A percentile compares a stretch with the other conserved stretches of the same genome.
Conservation (phyloP, 441 rosid species). For the Gossypium gossypioides region DNA sequence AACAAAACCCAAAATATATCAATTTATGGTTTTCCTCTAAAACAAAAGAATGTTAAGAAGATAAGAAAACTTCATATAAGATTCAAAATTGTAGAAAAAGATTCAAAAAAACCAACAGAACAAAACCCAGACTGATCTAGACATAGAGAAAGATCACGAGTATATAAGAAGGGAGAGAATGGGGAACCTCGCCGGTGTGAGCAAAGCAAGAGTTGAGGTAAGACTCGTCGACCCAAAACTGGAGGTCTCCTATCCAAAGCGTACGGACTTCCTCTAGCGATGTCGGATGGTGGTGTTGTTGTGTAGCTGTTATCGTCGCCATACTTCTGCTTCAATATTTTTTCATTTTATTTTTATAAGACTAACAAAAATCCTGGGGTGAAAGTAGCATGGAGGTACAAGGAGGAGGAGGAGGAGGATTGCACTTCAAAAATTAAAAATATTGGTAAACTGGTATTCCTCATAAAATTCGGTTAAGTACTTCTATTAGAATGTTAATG, state of each 20-base stretch:
- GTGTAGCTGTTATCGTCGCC: slow-evolving; percentile 19
- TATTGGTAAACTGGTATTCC: no score
- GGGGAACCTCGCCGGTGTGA: slow-evolving; percentile 78
- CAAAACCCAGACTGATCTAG: neutral
- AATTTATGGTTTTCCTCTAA: neutral
- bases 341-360: neutral
- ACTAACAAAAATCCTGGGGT: neutral
- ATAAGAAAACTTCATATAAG: neutral
- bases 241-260: slow-evolving; percentile 95
- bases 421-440: no score
- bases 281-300: slow-evolving; percentile 48
- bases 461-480: no score
- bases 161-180: neutral
- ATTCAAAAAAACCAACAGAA: neutral
- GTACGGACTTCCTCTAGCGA: slow-evolving; percentile 84
- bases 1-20: no score
- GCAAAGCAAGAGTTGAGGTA: slow-evolving; percentile 83
- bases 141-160: neutral
- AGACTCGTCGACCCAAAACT: slow-evolving; percentile 79
- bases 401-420: no score
- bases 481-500: no score
- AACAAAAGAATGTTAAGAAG: neutral
- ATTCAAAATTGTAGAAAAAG: neutral
- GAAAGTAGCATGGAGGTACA: no score
- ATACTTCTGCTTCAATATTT: neutral